Conservation (phyloP, 192 early-diverging fungal genomes). For the Backusella westeae region DNA sequence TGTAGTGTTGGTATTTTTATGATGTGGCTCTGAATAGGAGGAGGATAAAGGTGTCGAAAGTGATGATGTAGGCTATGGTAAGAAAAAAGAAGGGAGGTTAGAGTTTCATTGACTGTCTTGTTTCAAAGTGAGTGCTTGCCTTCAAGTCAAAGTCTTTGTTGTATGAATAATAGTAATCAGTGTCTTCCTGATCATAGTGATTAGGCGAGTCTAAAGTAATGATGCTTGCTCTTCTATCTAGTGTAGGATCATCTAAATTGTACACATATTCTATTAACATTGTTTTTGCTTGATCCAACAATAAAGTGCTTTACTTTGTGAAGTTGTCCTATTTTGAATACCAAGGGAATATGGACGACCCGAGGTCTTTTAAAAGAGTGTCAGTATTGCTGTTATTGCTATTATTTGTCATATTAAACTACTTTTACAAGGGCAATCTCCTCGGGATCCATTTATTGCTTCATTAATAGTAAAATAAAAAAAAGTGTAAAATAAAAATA, state of each 20-base stretch:
- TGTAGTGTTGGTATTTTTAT: background rate
- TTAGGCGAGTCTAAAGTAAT: background rate
- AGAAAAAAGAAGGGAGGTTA: background rate
- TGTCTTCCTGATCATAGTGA: background rate
- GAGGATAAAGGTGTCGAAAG: slow-evolving; percentile 7
- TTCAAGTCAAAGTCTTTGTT: background rate
- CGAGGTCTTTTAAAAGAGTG: background rate
- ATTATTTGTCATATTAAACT: background rate
- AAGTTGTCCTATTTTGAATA: background rate
- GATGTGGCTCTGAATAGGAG: background rate
- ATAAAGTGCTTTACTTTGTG: background rate
- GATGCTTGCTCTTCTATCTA: background rate
- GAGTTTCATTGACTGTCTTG: background rate
- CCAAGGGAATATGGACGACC: background rate
- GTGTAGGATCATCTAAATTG: background rate
- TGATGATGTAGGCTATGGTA: background rate
- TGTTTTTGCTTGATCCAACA: background rate
- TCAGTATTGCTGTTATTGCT: background rate
- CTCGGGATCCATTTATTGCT: slow-evolving; percentile 21
- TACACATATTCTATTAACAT: background rate
- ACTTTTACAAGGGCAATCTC: slow-evolving; percentile 13
- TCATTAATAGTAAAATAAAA: slow-evolving; percentile 12
- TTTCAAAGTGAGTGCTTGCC: background rate
- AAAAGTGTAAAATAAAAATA: background rate
- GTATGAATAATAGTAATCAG: background rate